phyloP scores from a whole-genome alignment of 2,329 filamentous ascomycete species.

The Fusarium austroafricanum region DNA sequence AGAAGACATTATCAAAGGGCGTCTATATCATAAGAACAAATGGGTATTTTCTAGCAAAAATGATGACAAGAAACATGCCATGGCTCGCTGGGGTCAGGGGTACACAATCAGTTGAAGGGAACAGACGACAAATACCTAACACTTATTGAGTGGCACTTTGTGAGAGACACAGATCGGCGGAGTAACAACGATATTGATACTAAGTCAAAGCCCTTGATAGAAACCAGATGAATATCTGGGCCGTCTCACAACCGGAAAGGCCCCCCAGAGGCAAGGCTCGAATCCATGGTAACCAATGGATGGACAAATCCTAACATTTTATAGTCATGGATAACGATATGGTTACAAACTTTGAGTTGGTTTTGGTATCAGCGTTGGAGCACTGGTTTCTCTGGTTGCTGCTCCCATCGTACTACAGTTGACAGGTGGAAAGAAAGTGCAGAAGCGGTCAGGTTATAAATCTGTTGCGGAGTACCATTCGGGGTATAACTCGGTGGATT shows the following conservation, averaged over 20 bases:
- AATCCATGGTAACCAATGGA: constrained; percentile 15
- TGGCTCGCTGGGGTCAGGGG: constrained; percentile 29
- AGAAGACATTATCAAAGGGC: constrained; percentile 23
- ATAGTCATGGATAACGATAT: constrained; percentile 24
- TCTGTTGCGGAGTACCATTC: constrained; percentile 22
- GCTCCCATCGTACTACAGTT: constrained; percentile 13
- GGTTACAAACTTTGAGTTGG: constrained; percentile 22
- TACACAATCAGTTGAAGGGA: constrained; percentile 31
- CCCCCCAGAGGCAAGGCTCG: constrained; percentile 15
- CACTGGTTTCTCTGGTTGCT: constrained; percentile 3
- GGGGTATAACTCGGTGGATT: constrained; percentile 25
- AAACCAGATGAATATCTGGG: constrained; percentile 22
- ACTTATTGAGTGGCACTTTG: constrained; percentile 28
- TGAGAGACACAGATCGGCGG: constrained; percentile 14
- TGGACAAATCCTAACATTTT: constrained; percentile 32
- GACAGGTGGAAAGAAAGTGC: constrained; percentile 4
- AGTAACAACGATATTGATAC: constrained; percentile 26
- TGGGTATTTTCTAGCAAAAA: constrained; percentile 11
- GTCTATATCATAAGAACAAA: constrained; percentile 18
- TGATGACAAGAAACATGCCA: constrained; percentile 19
- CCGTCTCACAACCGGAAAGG: constrained; percentile 24
- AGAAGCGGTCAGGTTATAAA: constrained; percentile 28
- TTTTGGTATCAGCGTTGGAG: constrained; percentile 26
- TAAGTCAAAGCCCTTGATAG: constrained; percentile 25
- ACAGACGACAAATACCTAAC: constrained; percentile 28